phyloP scores from a whole-genome alignment of 495 filamentous ascomycete species.

The Tetracladium marchalianum region DNA sequence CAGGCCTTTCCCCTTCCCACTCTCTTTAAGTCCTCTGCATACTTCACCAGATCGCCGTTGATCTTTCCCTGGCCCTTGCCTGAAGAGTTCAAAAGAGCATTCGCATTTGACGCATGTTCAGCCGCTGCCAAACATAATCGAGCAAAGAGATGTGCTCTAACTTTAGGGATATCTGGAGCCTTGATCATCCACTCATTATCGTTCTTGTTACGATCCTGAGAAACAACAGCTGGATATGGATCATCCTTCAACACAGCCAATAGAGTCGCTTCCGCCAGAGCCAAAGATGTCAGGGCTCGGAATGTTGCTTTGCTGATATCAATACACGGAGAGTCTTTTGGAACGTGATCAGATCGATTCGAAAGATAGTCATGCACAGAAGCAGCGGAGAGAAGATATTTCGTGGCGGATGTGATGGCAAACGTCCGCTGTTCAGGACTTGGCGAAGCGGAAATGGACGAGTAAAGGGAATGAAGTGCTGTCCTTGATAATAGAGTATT shows the following conservation, averaged over 20 bases:
- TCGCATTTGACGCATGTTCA: slow-evolving; percentile 55
- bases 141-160: slow-evolving; percentile 78
- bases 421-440: slow-evolving; percentile 53
- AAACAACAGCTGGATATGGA: slow-evolving; percentile 71
- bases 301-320: slow-evolving; percentile 60
- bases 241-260: slow-evolving; percentile 88
- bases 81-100: slow-evolving; percentile 34
- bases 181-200: slow-evolving; percentile 91
- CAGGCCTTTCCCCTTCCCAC: slow-evolving; percentile 74
- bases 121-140: slow-evolving; percentile 72
- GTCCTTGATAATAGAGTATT: slow-evolving; percentile 59
- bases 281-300: slow-evolving; percentile 61
- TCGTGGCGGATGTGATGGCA: slow-evolving; percentile 66
- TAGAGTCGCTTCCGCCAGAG: slow-evolving; percentile 80
- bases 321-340: slow-evolving; percentile 24
- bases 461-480: slow-evolving; percentile 40
- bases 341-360: slow-evolving; percentile 24
- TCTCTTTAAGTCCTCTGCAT: slow-evolving; percentile 61
- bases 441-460: slow-evolving; percentile 45
- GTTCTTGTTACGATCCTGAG: slow-evolving; percentile 64
- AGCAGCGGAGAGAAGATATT: slow-evolving; percentile 65
- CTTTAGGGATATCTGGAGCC: slow-evolving; percentile 74
- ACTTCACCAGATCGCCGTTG: slow-evolving; percentile 55
- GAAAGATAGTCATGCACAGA: slow-evolving; percentile 66
- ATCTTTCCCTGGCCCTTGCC: slow-evolving; percentile 32